Evolutionary conservation across 345 rosid genomes (phyloP).

Genomic region (Eucalyptus regnans): DNA sequence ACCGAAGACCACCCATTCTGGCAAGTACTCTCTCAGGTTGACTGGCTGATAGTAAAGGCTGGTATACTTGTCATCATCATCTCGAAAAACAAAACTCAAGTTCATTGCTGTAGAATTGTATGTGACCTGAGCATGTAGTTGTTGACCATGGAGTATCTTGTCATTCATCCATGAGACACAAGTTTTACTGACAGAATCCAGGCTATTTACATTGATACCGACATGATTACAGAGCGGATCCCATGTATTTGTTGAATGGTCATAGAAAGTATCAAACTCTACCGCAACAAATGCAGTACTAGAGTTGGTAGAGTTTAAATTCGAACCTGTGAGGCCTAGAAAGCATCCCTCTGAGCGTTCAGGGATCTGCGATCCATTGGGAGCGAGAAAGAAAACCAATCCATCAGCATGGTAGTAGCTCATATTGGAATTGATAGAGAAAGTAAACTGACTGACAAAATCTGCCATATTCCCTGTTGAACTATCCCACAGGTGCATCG

Average conservation of each 20-base stretch:
- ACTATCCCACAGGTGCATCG: conserved; percentile 9
- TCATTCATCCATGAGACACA: background rate
- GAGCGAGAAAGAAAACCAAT: background rate
- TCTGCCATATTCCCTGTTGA: conserved; percentile 1
- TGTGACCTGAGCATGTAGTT: background rate
- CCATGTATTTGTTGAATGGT: background rate
- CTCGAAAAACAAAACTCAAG: background rate
- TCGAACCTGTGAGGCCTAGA: background rate
- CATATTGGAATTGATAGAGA: background rate
- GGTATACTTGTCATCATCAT: background rate
- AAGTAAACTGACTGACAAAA: conserved; percentile 7
- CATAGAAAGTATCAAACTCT: background rate
- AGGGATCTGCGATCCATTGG: background rate
- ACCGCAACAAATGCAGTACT: background rate
- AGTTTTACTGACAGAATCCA: accelerated
- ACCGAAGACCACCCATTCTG: background rate
- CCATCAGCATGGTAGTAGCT: background rate
- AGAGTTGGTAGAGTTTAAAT: background rate
- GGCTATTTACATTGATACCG: background rate
- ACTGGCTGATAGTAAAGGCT: background rate
- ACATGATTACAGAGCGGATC: background rate
- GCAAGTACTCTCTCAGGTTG: background rate
- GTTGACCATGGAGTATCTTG: background rate
- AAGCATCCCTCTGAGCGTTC: background rate
- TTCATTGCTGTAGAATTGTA: background rate